Percentiles rank a stretch among this genome's conserved stretches.
phyloP scores from a whole-genome alignment of 768 basidiomycete genomes.

The Kwoniella shandongensis region DNA sequence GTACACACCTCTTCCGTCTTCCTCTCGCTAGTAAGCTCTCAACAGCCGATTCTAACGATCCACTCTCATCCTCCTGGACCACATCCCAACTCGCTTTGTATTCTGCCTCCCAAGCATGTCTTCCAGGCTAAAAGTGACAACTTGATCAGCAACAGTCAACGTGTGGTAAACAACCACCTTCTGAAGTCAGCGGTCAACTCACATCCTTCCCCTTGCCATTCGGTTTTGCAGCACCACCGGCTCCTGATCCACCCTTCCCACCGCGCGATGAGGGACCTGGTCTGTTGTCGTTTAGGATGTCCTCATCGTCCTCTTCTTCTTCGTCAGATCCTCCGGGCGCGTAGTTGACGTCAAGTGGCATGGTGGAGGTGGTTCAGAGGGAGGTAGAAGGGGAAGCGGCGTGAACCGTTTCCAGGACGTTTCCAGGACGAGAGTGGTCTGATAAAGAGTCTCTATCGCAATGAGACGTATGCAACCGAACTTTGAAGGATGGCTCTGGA shows the following conservation, averaged over 20 bases:
- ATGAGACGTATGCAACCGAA: no score
- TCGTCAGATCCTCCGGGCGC: slow-evolving; percentile 16
- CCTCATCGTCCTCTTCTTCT: slow-evolving; percentile 34
- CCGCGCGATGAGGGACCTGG: slow-evolving; percentile 30
- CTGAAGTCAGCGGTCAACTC: not conserved
- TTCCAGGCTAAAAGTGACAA: slow-evolving; percentile 20
- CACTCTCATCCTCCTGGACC: slow-evolving; percentile 91
- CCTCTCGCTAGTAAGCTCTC: slow-evolving; percentile 84
- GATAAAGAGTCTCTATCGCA: no score
- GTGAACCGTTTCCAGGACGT: no score
- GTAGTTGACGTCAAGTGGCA: slow-evolving; percentile 30
- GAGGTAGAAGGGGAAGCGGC: no score
- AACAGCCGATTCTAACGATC: slow-evolving; percentile 85
- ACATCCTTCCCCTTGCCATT: slow-evolving; percentile 30
- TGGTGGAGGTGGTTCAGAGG: not conserved
- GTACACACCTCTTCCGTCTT: slow-evolving; percentile 71
- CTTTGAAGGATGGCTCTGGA: no score
- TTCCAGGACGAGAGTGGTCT: no score
- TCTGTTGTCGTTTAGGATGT: slow-evolving; percentile 31
- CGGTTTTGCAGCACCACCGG: slow-evolving; percentile 7
- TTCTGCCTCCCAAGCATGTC: slow-evolving; percentile 91
- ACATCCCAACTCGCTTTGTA: slow-evolving; percentile 96
- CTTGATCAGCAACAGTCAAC: slow-evolving; percentile 1
- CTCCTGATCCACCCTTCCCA: slow-evolving; percentile 7
- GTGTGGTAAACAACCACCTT: no score